Evolutionary conservation across 2,329 filamentous ascomycete species (phyloP).

Genomic region (Penicillium frequentans): DNA sequence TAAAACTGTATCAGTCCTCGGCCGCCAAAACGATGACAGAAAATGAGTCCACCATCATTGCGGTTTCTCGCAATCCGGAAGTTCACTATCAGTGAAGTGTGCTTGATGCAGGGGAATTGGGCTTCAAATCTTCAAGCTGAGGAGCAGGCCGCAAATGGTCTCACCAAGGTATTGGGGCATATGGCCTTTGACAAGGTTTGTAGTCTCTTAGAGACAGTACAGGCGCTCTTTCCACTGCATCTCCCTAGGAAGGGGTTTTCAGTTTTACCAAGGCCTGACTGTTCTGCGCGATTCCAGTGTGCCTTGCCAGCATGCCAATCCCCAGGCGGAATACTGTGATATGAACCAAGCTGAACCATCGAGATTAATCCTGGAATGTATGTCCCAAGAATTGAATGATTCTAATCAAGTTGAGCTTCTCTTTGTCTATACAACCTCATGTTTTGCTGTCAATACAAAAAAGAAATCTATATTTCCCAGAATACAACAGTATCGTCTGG

Average conservation of each 20-base stretch:
- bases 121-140: constrained; percentile 15
- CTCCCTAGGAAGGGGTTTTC: not conserved
- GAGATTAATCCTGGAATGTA: too few species aligned
- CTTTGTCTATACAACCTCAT: too few species aligned
- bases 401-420: too few species aligned
- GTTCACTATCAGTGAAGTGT: constrained; percentile 14
- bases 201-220: not conserved
- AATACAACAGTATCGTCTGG: too few species aligned
- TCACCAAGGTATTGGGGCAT: too few species aligned
- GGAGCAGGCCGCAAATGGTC: constrained; percentile 11
- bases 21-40: constrained; percentile 13
- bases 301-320: constrained; percentile 6
- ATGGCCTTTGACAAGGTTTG: too few species aligned
- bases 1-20: constrained; percentile 3
- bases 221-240: constrained; percentile 7
- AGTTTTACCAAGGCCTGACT: constrained; percentile 11
- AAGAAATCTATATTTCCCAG: too few species aligned
- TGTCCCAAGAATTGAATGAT: too few species aligned
- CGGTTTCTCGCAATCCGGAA: constrained; percentile 10
- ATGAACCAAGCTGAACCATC: too few species aligned
- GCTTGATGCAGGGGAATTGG: too few species aligned
- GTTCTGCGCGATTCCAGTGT: constrained; percentile 2
- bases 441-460: too few species aligned
- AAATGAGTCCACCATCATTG: constrained; percentile 11
- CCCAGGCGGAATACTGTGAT: constrained; percentile 5